Base-by-base conservation (phyloP, 1,284 basidiomycete genomes). In the Pseudozyma sp. region DNA sequence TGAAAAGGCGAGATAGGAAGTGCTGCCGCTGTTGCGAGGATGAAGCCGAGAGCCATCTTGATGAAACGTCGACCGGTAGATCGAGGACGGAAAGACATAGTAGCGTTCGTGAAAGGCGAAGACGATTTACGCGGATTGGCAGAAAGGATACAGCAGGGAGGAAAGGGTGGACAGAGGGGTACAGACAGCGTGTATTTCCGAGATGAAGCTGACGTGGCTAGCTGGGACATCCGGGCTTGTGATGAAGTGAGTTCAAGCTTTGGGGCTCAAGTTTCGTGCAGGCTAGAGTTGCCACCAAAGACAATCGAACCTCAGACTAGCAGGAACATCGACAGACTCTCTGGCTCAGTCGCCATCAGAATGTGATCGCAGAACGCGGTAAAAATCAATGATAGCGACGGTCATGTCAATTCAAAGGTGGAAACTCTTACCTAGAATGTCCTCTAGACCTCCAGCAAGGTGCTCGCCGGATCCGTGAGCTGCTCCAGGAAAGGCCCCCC, bases 1-100 rank as follows among this genome's bases (percentile, higher is more conserved):
- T 44, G 67, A 29, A 69, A 69, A 3, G 67, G 67, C 5, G 60
- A 59, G 16, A 29, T 5, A 24, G 67, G 67, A 19, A 69, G 49
- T 2, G 45, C 48, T 33, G 60, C 67, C 13, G 60, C 60, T 5
- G 53, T 0, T 3, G 53, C 5, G 2, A 52, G 17, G 6, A 52
- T 11, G 13, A 13, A 8, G n/a, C 19, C 5, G n/a, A 34, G 17
- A 17, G 39, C 24, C 1, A 17, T 9, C 19, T 7, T 8, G 42
- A 43, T 14, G 16, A 53, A 9, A 6, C 13, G 7, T 42, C 16
- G 40, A 7, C 11, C n/a, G 16, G 14, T 13, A n/a, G 39, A 13
- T 24, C 24, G 24, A 16, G 16, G 13, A 14, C 16, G 11, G 39
- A n/a, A n/a, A n/a, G 16, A 7, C 7, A 42, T 13, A 16, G 7